Evolutionary conservation across 345 rosid genomes (phyloP).

Genomic region (Pelargonium nanum): DNA sequence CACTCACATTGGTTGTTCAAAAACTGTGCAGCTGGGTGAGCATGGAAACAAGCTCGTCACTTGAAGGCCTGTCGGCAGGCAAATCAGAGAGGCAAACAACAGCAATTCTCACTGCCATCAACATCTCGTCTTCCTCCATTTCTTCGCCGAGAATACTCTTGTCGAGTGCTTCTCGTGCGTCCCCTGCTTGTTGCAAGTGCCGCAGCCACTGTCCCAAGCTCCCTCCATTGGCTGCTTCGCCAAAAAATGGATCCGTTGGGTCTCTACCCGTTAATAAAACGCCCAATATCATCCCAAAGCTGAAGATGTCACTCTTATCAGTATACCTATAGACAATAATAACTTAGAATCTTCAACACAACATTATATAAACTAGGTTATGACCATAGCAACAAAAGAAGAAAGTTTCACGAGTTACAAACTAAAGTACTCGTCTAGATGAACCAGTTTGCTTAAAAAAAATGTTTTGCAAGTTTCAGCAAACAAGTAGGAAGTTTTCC

Average conservation of each 20-base stretch:
- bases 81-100: constrained; percentile 76
- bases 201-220: constrained; percentile 74
- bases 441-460: no score
- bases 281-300: constrained; percentile 90
- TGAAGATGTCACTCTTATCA: constrained; percentile 78
- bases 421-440: no score
- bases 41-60: constrained; percentile 89
- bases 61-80: constrained; percentile 85
- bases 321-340: constrained; percentile 44
- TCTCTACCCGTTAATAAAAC: constrained; percentile 76
- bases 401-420: not conserved
- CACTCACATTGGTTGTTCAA: constrained; percentile 19
- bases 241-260: constrained; percentile 54
- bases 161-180: constrained; percentile 73
- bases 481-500: no score
- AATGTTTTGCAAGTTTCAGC: no score
- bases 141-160: constrained; percentile 81
- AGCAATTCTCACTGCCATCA: constrained; percentile 88
- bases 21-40: constrained; percentile 91
- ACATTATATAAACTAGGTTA: not conserved
- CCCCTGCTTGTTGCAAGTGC: constrained; percentile 80
- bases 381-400: not conserved
- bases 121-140: constrained; percentile 92
- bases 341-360: constrained; percentile 4
- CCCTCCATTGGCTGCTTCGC: constrained; percentile 47